Evolutionary conservation across 2,329 filamentous ascomycete genomes (phyloP), one percentile per base, ranked within the genome.

Genomic region (Phialophora macrospora): DNA sequence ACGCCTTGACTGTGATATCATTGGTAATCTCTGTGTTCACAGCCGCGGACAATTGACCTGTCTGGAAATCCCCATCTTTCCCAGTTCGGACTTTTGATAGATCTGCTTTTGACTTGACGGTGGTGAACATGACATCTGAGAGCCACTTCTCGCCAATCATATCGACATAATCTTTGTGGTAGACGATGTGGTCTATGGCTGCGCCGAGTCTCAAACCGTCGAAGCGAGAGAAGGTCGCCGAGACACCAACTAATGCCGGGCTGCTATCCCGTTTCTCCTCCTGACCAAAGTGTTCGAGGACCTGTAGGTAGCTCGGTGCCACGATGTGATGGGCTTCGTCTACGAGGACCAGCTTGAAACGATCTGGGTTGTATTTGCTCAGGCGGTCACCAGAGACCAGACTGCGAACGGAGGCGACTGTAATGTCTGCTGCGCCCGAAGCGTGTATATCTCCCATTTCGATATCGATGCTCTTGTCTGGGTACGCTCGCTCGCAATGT

Each of bases 281-380:
- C 69, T 96, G 83, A 0, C 88, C 87, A 75, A 99, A 96, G 76
- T 98, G 87, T n/a, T 84, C 81, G 55, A 99, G 81, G 0, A 88
- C 84, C 49, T 85, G 84, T 68, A 96, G 82, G 74, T 98, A 98
- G 7, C 88, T 87, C 1, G 87, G 84, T 0, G 95, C 91, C 52
- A 97, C 93, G 60, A 98, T 96, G 77, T 99, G 95, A 76, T 99
- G 95, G 4, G 94, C 95, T 78, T 99, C 95, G 70, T 99, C 95
- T 3, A 99, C 94, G 2, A 99, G 84, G 0, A 99, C 81, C 0
- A 99, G 86, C 78, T 99, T 99, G 82, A 94, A 98, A 7, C 81
- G 82, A 0, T 77, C 77, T 0, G 93, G 90, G 70, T 96, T 87
- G 73, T 94, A 98, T 75, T 97, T 97, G 41, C 77, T 75, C n/a